Percentiles rank a stretch among this genome's conserved stretches.
Evolutionary conservation across 148 eudicot species (phyloP).

Genomic region (Amaranthus cruentus): DNA sequence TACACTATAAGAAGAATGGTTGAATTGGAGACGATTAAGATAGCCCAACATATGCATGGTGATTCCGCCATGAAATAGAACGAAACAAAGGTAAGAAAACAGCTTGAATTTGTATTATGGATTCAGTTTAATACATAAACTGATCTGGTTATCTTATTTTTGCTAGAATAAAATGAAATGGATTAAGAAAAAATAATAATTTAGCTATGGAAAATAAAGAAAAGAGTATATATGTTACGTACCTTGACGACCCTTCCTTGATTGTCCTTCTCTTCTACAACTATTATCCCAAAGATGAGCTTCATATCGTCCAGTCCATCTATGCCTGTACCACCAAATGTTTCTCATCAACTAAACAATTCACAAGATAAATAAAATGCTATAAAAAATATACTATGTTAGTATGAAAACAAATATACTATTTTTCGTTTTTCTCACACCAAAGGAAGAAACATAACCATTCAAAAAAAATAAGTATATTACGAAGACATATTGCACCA

Average conservation of each 20-base stretch:
- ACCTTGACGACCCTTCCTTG: slow-evolving; percentile 99
- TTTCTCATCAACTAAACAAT: background rate
- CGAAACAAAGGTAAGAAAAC: background rate
- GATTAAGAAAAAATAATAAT: background rate
- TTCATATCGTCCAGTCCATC: slow-evolving; percentile 94
- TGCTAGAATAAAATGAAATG: background rate
- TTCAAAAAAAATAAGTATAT: too few relatives aligned
- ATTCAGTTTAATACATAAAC: background rate
- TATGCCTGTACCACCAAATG: slow-evolving; percentile 49
- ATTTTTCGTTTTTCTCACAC: too few relatives aligned
- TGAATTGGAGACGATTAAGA: slow-evolving; percentile 5
- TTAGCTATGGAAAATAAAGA: background rate
- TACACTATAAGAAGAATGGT: slow-evolving; percentile 45
- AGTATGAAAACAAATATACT: too few relatives aligned
- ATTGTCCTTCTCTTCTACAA: slow-evolving; percentile 95
- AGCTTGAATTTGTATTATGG: slow-evolving; percentile 8
- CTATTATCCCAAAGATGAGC: slow-evolving; percentile 96
- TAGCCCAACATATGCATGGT: slow-evolving; percentile 16
- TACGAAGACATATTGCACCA: too few relatives aligned
- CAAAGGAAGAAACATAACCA: too few relatives aligned
- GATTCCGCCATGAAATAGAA: background rate
- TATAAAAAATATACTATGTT: too few relatives aligned
- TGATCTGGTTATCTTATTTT: background rate
- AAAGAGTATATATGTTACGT: slow-evolving; percentile 35
- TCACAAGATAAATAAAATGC: background rate